Evolutionary conservation across 2,329 filamentous ascomycete species (phyloP), one percentile per base, ranked within the genome.

Genomic region (Orbilia brochopaga): DNA sequence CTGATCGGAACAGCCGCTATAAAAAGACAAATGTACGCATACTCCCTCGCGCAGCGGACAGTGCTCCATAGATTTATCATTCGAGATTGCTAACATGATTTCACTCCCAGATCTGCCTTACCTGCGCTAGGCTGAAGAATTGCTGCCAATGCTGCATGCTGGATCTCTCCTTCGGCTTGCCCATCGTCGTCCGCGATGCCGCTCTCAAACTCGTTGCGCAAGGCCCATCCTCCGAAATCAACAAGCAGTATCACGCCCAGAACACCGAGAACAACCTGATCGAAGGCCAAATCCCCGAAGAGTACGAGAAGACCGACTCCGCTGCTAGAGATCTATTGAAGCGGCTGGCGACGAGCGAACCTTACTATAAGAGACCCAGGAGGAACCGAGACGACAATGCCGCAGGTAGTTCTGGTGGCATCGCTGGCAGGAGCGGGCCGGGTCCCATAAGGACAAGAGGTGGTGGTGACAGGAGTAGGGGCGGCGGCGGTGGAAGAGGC

Each of bases 71-170:
- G 7, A 17, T 44, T 35, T 24, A 17, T 21, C 24, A n/a, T 52
- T 23, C 11, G 5, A 11, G 13, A 5, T 6, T 32, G 37, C 62
- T 52, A 55, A 67, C 8, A 51, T 46, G 35, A 10, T 4, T 37
- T 13, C n/a, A 23, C 6, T 42, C 19, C 54, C 44, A 73, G 69
- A 73, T 73, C 19, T 99, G 94, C 80, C 84, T 99, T 23, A 99
- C 94, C 44, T 99, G 94, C 83, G 93, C 94, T 21, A 90, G 94
- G 50, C 85, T 97, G 75, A 99, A 99, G 82, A 99, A 99, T 82
- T 97, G 94, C 83, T 99, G 94, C 78, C 94, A 99, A 82, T 93
- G 89, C 81, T 99, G 94, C 83, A 97, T 97, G 91, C 88, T 99
- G 59, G 94, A 99, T 84, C 82, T 99, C 70, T 93, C 91, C 11